Base-by-base conservation (phyloP, 257 asterid species). In the Phtheirospermum japonicum region DNA sequence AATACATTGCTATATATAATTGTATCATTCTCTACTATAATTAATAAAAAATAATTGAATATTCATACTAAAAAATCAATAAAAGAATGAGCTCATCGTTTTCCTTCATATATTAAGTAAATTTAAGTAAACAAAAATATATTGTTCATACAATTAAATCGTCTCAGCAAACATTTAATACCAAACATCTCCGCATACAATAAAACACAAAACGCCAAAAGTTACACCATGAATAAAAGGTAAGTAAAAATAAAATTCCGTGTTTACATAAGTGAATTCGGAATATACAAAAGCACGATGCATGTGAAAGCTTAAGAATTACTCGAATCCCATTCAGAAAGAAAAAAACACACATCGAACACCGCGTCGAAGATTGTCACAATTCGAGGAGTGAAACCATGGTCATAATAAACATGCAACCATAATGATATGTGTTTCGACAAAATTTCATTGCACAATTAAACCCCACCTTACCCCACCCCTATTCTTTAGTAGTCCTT, bases 331-430 rank as follows among this genome's bases (percentile, higher is more conserved):
- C 43, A 9, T 58, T 5, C 2, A 31, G 9, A 6, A 19, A 16
- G 5, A 6, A 10, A 16, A 58, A 61, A n/a, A n/a, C n/a, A 67
- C 70, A 54, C 65, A 7, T 45, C 7, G 36, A 48, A 61, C 36
- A 66, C 30, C 51, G 32, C 16, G 73, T 58, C 26, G 33, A 56
- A 49, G 11, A 39, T 59, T 49, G 60, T 61, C 78, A 13, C 48
- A 69, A 76, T 72, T 68, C 32, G 43, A 16, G 75, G 75, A 54
- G 71, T 14, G 61, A 64, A 76, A 65, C 57, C 56, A 13, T 66
- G 51, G 20, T 61, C 76, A 75, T 75, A 64, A 67, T 57, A 70
- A 60, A 49, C 71, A 66, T 76, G 77, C 75, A 68, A 60, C 61
- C 69, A 18, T 68, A 42, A 63, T 71, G 68, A 63, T 19, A 19